These are phyloP conservation scores for Aureobasidium subglaciale DNA, from an alignment of 2,329 filamentous ascomycete species.

Conservation along the genomic window DNA sequence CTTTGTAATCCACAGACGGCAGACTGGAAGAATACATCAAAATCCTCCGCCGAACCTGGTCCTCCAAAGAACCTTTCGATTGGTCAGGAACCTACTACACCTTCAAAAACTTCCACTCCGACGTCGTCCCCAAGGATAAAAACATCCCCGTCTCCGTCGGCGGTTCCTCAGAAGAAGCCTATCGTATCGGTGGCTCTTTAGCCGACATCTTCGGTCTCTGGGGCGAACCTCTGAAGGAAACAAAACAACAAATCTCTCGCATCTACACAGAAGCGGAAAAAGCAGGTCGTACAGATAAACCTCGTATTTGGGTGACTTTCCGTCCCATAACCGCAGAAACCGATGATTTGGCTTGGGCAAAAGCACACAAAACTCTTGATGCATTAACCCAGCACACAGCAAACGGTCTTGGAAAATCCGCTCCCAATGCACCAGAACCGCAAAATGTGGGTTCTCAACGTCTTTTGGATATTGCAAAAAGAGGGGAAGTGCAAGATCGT, in stretches of 20 bases:
- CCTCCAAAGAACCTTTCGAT: constrained; percentile 51
- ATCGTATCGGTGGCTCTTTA: constrained; percentile 51
- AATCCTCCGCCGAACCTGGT: constrained; percentile 54
- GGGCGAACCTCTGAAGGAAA: constrained; percentile 58
- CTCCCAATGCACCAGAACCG: constrained; percentile 31
- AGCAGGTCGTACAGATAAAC: constrained; percentile 49
- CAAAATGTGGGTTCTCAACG: constrained; percentile 56
- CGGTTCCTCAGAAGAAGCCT: constrained; percentile 52
- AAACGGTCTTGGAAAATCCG: constrained; percentile 20
- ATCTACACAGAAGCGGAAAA: constrained; percentile 54
- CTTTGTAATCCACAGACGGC: no score
- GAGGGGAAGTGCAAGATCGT: constrained; percentile 53
- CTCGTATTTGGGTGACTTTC: constrained; percentile 59
- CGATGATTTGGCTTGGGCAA: constrained; percentile 55
- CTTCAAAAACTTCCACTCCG: constrained; percentile 52
- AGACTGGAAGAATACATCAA: constrained; percentile 56
- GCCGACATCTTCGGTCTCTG: constrained; percentile 59
- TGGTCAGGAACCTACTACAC: constrained; percentile 55
- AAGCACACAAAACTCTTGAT: constrained; percentile 52
- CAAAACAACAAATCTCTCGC: constrained; percentile 54
- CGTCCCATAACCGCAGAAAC: constrained; percentile 55
- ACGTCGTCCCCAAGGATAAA: constrained; percentile 47
- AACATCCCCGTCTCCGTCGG: constrained; percentile 53
- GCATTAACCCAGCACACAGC: constrained; percentile 39
- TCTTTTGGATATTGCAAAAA: constrained; percentile 50